Evolutionary conservation across 2,329 filamentous ascomycete species (phyloP).

Genomic region (Penicillium sp.): DNA sequence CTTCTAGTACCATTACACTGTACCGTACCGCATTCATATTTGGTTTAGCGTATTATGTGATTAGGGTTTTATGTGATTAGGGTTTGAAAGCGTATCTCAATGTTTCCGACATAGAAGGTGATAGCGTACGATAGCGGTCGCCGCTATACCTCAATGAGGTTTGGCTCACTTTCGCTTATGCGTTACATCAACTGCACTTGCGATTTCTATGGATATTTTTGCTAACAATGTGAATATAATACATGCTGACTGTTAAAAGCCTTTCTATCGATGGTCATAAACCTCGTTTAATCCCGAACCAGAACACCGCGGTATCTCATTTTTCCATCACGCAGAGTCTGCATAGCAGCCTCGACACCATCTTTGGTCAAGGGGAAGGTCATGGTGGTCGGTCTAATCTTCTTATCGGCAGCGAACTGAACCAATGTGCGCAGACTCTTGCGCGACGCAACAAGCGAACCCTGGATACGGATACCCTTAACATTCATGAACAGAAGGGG

Average conservation of each 20-base stretch:
- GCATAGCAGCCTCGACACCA: slow-evolving; percentile 38
- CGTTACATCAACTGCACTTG: too few relatives aligned
- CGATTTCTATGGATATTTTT: neutral
- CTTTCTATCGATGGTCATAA: slow-evolving; percentile 21
- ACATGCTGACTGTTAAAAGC: neutral
- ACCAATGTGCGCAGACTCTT: slow-evolving; percentile 61
- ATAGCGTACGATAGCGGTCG: too few relatives aligned
- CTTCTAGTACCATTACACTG: too few relatives aligned
- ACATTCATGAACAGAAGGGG: slow-evolving; percentile 42
- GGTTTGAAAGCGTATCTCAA: too few relatives aligned
- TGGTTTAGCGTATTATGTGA: too few relatives aligned
- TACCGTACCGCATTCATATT: too few relatives aligned
- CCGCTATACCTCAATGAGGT: too few relatives aligned
- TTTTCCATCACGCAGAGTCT: slow-evolving; percentile 48
- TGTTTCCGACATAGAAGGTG: too few relatives aligned
- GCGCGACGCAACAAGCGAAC: slow-evolving; percentile 64
- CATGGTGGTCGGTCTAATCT: slow-evolving; percentile 64
- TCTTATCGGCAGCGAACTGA: slow-evolving; percentile 61
- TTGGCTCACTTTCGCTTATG: too few relatives aligned
- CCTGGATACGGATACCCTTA: slow-evolving; percentile 61
- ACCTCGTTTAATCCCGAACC: slow-evolving; percentile 22
- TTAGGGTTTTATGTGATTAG: too few relatives aligned
- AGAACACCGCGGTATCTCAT: slow-evolving; percentile 52
- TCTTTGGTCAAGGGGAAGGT: slow-evolving; percentile 57
- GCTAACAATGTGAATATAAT: neutral